Base-by-base conservation (phyloP, 352 stramenopile species). In the Aphanomyces astaci region DNA sequence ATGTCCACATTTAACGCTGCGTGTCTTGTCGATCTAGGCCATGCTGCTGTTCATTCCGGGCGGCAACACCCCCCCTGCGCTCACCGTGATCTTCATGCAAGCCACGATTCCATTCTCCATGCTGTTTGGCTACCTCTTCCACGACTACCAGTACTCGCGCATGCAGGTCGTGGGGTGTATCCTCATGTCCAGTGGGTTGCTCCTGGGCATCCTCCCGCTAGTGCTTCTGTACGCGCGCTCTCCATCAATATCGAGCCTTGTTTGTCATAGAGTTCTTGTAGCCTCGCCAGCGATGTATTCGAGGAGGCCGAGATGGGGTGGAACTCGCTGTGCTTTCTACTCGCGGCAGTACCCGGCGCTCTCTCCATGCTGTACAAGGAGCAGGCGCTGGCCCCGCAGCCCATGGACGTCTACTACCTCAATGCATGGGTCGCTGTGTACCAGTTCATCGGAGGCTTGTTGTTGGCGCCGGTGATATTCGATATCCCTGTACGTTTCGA, bases 281-380 rank as follows among this genome's bases (percentile, higher is more conserved):
- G 86, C 51, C 75, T 88, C 59, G 63, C 80, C 7, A 86, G 78
- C 36, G 77, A 89, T 31, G 72, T 80, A 0, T 81, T 83, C 15
- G 81, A 88, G 32, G 83, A 91, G 56, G 74, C 79, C 4, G 82
- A 94, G 57, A 87, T 86, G 33, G 84, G 77, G 5, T 94, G 84
- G 84, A 91, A 92, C 75, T 90, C 78, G 80, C 48, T 95, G 1
- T 81, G 93, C 64, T 95, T 92, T 60, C 64, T 94, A 36, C 59
- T 93, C 25, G 85, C 87, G 19, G 83, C 86, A 7, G 71, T 95
- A 13, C 87, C 86, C 9, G 85, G 83, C 2, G 76, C 87, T 0
- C 45, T 93, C n/a, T 94, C 85, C 11, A 92, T 93, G 79, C 70
- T 94, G 43, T 95, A 95, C 73, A 95, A 95, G 56, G 87, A 95